Base-by-base conservation (phyloP, 2,329 filamentous ascomycete genomes). In the Fusarium decemcellulare region DNA sequence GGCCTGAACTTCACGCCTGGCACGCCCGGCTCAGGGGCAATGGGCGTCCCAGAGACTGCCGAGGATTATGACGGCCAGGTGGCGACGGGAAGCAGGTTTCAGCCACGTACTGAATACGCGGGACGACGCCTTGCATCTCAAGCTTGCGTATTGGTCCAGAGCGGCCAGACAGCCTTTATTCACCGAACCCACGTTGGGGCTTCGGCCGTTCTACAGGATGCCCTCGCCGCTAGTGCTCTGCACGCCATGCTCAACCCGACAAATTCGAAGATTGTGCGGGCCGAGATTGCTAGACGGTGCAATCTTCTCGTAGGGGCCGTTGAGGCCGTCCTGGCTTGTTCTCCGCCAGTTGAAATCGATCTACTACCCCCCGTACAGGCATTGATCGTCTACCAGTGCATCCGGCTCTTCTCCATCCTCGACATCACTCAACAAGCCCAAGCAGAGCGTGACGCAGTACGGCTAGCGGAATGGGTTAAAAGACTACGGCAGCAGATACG, bases 351-450 rank as follows among this genome's bases (percentile, higher is more conserved):
- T 40, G 47, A 55, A 4, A 47, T 53, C 15, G 44, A 59, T 8
- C 46, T 67, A 4, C 61, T 67, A 16, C 64, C 54, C 2, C 46
- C 64, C 29, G 61, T 67, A 15, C 61, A 67, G 40, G 55, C 61
- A 23, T 36, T 67, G 6, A 50, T 67, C 29, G 52, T 67, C 16
- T 67, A 67, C 34, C 61, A 67, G 6, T 60, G 50, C 18, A 67
- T 67, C 11, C 51, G 61, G 6, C 34, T 67, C 6, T 67, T 67
- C 10, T 64, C 64, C 8, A 47, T 30, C n/a, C 34, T 44, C 29
- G 61, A 64, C 8, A 36, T 56, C 39, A 39, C 77, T 15, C 75
- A 72, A 16, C 74, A 74, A 32, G 75, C 47, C 3, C 47, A 63
- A 27, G 60, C 60, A 5, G 60, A 63, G 34, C 60, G 46, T 39